phyloP scores from a whole-genome alignment of 257 asterid genomes.

The Solanum okadae region DNA sequence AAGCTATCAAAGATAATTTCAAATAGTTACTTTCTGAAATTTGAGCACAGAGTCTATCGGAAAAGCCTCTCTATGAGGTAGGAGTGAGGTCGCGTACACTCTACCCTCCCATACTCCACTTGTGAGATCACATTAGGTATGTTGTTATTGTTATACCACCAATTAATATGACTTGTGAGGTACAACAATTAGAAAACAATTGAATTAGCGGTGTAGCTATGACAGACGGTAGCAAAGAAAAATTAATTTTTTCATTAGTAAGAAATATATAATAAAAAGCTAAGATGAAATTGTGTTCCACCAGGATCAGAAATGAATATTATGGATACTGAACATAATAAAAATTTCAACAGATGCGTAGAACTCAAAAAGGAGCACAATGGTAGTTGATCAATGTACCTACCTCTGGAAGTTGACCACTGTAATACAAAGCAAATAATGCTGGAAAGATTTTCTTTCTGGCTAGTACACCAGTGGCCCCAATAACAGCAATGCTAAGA shows the following conservation, averaged over 20 bases:
- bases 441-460: constrained; percentile 46
- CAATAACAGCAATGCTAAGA: constrained; percentile 42
- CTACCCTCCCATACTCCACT: background rate
- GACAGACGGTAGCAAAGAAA: background rate
- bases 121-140: background rate
- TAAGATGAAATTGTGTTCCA: background rate
- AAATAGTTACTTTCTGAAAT: background rate
- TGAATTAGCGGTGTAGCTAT: background rate
- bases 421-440: constrained; percentile 35
- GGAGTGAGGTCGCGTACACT: background rate
- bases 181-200: background rate
- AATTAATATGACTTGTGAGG: background rate
- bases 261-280: background rate
- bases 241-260: background rate
- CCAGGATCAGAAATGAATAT: background rate
- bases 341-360: background rate
- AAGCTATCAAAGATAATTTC: background rate
- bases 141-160: background rate
- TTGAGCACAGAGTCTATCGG: background rate
- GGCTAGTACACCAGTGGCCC: constrained; percentile 54
- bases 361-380: background rate
- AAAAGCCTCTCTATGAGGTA: background rate
- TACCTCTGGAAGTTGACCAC: constrained; percentile 48
- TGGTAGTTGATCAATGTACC: background rate
- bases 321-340: background rate